Evolutionary conservation across 306 rosid species (phyloP), one percentile per base, ranked within the genome.

Genomic region (Cicer chorassanicum): DNA sequence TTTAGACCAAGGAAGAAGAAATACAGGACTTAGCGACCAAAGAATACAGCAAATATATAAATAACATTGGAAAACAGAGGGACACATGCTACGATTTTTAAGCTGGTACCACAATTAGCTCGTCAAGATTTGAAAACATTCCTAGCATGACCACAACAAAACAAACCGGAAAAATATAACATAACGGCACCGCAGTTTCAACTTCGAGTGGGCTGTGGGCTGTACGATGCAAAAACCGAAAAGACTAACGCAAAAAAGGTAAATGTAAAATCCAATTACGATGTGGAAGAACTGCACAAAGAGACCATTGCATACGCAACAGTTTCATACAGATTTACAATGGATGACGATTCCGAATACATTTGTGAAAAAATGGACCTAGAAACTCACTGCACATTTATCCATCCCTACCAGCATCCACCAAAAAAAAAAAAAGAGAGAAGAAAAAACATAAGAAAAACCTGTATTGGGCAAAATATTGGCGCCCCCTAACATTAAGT

Each of bases 261-360:
- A 62, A 34, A 48, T 9, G 40, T 21, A 59, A 66, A 66, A 29
- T 40, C 69, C 39, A 72, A 56, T 19, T 44, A 4, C 34, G 66
- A 42, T 18, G 54, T 9, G 16, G 56, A 48, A 68, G 65, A 75
- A 38, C 68, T 16, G 51, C 73, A 16, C 6, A 10, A 63, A 18
- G 15, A 65, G 63, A 71, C 19, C 76, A 18, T 38, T 71, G 68
- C 69, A 80, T 57, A 76, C 56, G 40, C 48, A 68, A 68, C 62
- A 36, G 64, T 65, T 49, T 4, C 66, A 76, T 72, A 73, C 76
- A 82, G 81, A 85, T 86, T 65, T 88, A 86, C 88, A 86, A 60
- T 65, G 78, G 81, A 44, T 74, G 81, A 55, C 19, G 42, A 54
- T 63, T 60, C 82, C 78, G 41, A 83, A 84, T 55, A 84, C 82